These are phyloP conservation scores for Iberis pinnata DNA, from an alignment of 345 rosid species.

Conservation along the genomic window DNA sequence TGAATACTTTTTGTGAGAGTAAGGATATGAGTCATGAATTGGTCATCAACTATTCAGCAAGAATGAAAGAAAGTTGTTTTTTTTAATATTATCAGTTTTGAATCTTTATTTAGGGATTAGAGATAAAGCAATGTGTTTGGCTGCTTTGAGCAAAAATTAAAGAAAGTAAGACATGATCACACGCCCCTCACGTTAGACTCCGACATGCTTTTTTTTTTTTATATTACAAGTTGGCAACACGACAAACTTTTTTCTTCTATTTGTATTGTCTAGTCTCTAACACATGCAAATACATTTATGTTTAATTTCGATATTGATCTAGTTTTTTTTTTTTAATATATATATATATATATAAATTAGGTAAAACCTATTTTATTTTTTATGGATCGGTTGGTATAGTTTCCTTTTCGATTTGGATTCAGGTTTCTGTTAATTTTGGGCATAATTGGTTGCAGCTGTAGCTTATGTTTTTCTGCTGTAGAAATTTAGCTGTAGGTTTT, in stretches of 20 bases:
- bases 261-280: background rate
- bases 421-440: too few relatives aligned
- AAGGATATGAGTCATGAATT: slow-evolving; percentile 29
- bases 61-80: background rate
- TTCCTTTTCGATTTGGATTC: too few relatives aligned
- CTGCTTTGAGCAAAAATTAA: slow-evolving; percentile 14
- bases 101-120: too few relatives aligned
- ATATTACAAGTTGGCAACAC: slow-evolving; percentile 3
- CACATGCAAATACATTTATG: too few relatives aligned
- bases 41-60: slow-evolving; percentile 27
- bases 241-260: background rate
- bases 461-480: too few relatives aligned
- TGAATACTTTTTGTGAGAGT: background rate
- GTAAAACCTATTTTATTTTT: too few relatives aligned
- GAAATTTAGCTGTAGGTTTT: too few relatives aligned
- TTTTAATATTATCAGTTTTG: background rate
- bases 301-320: too few relatives aligned
- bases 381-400: too few relatives aligned
- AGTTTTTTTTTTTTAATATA: too few relatives aligned
- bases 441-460: too few relatives aligned
- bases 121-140: slow-evolving; percentile 19
- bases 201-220: slow-evolving; percentile 25
- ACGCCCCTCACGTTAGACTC: slow-evolving; percentile 28
- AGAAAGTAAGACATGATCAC: slow-evolving; percentile 20
- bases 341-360: too few relatives aligned